phyloP scores from a whole-genome alignment of 2,329 filamentous ascomycete species.

The Rutstroemia sp. region DNA sequence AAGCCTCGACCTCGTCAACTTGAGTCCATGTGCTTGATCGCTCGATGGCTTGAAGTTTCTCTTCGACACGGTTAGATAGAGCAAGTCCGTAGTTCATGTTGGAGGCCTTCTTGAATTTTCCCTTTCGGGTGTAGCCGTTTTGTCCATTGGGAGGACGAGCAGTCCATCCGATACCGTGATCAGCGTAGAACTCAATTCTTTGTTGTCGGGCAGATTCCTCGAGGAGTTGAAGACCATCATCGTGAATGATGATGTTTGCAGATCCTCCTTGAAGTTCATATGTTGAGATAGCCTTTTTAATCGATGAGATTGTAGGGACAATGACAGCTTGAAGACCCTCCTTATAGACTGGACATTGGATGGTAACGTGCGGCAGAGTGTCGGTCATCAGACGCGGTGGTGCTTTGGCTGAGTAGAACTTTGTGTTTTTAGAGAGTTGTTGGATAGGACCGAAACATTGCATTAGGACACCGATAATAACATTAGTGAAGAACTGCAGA shows the following conservation, averaged over 20 bases:
- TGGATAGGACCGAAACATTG: slow-evolving; percentile 70
- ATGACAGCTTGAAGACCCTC: slow-evolving; percentile 72
- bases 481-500: slow-evolving; percentile 60
- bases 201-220: slow-evolving; percentile 52
- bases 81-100: slow-evolving; percentile 60
- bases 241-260: slow-evolving; percentile 70
- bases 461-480: slow-evolving; percentile 67
- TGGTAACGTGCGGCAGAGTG: slow-evolving; percentile 64
- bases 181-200: slow-evolving; percentile 60
- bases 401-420: slow-evolving; percentile 71
- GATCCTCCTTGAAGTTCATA: slow-evolving; percentile 73
- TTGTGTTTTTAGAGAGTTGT: slow-evolving; percentile 68
- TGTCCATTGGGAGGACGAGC: slow-evolving; percentile 58
- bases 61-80: slow-evolving; percentile 33
- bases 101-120: slow-evolving; percentile 49
- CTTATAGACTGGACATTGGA: slow-evolving; percentile 85
- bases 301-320: slow-evolving; percentile 65
- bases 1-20: slow-evolving; percentile 37
- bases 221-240: slow-evolving; percentile 65
- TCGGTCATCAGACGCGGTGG: slow-evolving; percentile 51
- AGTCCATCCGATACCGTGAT: slow-evolving; percentile 64
- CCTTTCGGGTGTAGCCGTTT: slow-evolving; percentile 49
- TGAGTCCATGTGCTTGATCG: slow-evolving; percentile 7
- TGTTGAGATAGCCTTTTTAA: slow-evolving; percentile 70
- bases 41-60: slow-evolving; percentile 3